Percentiles rank a stretch among this genome's conserved stretches.
These are phyloP conservation scores for Persicaria tinctoria DNA, from an alignment of 148 eudicot genomes.

Conservation along the genomic window DNA sequence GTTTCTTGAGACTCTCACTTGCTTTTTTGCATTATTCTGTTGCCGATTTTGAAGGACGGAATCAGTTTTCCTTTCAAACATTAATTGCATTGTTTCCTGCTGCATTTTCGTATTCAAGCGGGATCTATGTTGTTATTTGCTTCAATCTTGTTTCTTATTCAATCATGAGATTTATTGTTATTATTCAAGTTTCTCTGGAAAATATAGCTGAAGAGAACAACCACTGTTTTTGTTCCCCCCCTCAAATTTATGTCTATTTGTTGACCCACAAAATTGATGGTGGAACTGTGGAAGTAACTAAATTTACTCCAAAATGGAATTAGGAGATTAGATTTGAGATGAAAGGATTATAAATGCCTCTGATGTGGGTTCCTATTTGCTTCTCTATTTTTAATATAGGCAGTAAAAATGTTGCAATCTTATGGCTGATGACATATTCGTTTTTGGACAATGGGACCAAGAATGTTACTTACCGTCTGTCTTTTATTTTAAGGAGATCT, in stretches of 20 bases:
- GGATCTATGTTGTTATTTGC: not conserved
- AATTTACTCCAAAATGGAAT: not conserved
- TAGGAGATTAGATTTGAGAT: not conserved
- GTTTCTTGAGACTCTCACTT: constrained; percentile 11
- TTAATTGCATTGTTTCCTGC: not conserved
- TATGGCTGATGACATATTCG: not conserved
- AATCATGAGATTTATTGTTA: constrained; percentile 52
- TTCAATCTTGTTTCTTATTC: not conserved
- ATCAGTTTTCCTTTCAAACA: not conserved
- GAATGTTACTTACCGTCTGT: not conserved
- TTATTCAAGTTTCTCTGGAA: constrained; percentile 93
- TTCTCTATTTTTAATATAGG: not conserved
- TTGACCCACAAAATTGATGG: not conserved
- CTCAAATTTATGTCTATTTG: not conserved
- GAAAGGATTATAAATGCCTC: constrained; percentile 1
- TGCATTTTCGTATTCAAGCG: not conserved
- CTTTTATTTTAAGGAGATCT: not conserved
- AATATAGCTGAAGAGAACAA: constrained; percentile 88
- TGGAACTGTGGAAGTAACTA: not conserved
- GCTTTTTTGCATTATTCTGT: not conserved
- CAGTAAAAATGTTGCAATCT: not conserved
- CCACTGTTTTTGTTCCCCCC: not conserved
- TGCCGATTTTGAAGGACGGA: not conserved
- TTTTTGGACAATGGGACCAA: not conserved
- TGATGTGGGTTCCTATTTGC: not conserved